Percentiles rank a stretch among this genome's conserved stretches.
Conservation (phyloP, 192 early-diverging fungal genomes). For the Coemansia sp. region DNA sequence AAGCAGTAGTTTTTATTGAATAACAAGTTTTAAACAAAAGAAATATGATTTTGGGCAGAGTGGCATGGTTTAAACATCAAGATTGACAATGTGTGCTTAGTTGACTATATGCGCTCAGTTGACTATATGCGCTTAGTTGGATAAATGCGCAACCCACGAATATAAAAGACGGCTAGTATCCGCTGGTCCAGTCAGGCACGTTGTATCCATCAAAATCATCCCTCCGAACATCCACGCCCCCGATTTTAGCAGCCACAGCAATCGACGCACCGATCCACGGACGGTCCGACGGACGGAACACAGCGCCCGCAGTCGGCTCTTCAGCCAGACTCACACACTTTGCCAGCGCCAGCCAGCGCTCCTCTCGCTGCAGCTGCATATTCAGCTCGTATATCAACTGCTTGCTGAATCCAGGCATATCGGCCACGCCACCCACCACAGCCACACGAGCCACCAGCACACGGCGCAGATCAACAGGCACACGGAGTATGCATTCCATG, state of each 20-base stretch:
- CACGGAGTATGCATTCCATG: constrained; percentile 57
- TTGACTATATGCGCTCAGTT: no score
- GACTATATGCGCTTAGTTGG: no score
- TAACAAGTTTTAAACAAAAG: no score
- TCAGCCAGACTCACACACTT: constrained; percentile 60
- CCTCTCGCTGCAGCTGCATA: constrained; percentile 49
- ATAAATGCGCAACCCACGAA: no score
- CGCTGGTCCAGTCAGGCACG: constrained; percentile 52
- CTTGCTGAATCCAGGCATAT: constrained; percentile 69
- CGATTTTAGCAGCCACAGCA: constrained; percentile 71
- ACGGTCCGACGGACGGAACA: constrained; percentile 69
- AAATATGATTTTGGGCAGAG: no score
- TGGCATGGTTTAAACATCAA: no score
- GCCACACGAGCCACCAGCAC: constrained; percentile 65
- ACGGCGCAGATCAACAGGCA: constrained; percentile 70
- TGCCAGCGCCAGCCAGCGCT: constrained; percentile 56
- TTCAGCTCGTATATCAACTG: constrained; percentile 65
- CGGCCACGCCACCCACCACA: constrained; percentile 74
- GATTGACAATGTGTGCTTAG: no score
- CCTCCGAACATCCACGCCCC: constrained; percentile 62
- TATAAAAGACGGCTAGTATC: no score
- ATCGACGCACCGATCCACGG: constrained; percentile 85
- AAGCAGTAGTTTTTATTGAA: no score
- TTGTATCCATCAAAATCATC: constrained; percentile 65
- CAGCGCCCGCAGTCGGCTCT: constrained; percentile 50